Base-by-base conservation (phyloP, 2,329 filamentous ascomycete species). In the Fusarium anguioides region DNA sequence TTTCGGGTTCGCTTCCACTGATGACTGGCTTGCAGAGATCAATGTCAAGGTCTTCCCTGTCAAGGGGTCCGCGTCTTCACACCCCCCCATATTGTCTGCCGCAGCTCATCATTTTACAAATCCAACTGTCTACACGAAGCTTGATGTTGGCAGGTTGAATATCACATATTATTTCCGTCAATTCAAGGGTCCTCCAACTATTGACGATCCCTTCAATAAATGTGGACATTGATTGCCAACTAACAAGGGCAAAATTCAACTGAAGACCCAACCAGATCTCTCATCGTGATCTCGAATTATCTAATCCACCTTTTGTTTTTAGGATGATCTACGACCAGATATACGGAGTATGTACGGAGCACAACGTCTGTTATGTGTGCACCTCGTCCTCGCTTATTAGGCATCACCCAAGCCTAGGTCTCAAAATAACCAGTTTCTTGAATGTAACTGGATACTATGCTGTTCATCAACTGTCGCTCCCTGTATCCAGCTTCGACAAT, bases 61-160 rank as follows among this genome's bases (percentile, higher is more conserved):
- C 9, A 40, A 15, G 17, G 33, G n/a, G 21, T 7, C 18, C 23
- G 44, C 35, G 21, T 21, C 36, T 18, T 41, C 35, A 21, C 37
- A 51, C 42, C 26, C 21, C 9, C 24, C 29, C 40, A 40, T 41
- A 45, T 40, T 37, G 50, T 66, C 31, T 58, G 26, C 47, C 24
- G 51, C 48, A 46, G 33, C 50, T 57, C 55, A 50, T 57, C 44
- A 60, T 48, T 51, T 54, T 44, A 36, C 31, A 51, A 50, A 58
- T 54, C n/a, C 44, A 45, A 31, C 21, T 61, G n/a, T n/a, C n/a
- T n/a, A n/a, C n/a, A n/a, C n/a, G 39, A 31, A 52, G 50, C 47
- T 57, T 57, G 31, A 20, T 44, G 40, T 26, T 21, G 33, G 26
- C 46, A 50, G 29, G 20, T 44, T 63, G 8, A 14, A 46, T 26